Evolutionary conservation across 2,329 filamentous ascomycete species (phyloP), one percentile per base, ranked within the genome.

Genomic region (Scytalidium lignicola): DNA sequence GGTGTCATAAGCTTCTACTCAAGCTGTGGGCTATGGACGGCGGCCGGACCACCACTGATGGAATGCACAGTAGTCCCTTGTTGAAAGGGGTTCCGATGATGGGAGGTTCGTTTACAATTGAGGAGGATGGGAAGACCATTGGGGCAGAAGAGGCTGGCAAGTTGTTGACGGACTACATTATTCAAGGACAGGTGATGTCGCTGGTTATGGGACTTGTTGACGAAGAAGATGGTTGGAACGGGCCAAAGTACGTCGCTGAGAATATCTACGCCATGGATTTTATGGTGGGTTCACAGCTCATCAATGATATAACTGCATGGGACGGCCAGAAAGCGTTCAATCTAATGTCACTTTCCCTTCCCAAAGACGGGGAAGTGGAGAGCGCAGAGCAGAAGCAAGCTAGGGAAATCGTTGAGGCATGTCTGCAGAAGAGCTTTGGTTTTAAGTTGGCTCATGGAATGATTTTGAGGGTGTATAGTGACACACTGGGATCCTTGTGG

Each of bases 361-460:
- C 70, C 13, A 65, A 55, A 41, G 47, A 52, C 1, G 68, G 67
- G 1, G 70, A 73, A 46, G 48, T 50, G 10, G 73, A 76, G 57
- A 73, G 51, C 13, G 62, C 58, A 1, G 72, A 76, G 39, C 78
- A 82, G 60, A 64, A 55, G 19, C 54, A 67, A 40, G 78, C 78
- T 0, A 66, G 74, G 26, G 63, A 70, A 52, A 74, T 81, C 45
- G 75, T 82, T 1, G 73, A 80, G 58, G 67, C 57, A 1, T 75
- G 73, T 50, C 59, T 81, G n/a, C 59, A 55, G 13, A 66, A 61
- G 50, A 78, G 75, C 53, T 81, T 77, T 58, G 72, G 70, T 1
- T 75, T 81, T 60, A 81, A 81, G 62, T 61, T 82, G 7, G 75
- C 75, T 1, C 76, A 79, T 53, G 77, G 77, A 0, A 55, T 80